Conservation (phyloP, 306 rosid species). For the Argentina anserina region DNA sequence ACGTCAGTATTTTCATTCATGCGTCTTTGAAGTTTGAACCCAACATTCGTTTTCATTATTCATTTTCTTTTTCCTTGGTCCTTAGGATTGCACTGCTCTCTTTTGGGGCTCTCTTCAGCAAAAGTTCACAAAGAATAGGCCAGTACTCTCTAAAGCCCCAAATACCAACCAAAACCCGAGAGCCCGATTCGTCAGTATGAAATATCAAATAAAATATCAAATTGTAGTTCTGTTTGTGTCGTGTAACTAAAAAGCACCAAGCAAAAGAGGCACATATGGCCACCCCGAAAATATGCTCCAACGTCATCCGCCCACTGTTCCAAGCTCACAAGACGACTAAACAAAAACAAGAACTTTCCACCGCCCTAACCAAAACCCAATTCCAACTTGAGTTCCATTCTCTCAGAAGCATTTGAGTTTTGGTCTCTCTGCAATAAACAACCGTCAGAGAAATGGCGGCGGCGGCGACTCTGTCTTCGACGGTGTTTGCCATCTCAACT, state of each 20-base stretch:
- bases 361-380: neutral
- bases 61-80: neutral
- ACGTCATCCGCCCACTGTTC: neutral
- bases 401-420: neutral
- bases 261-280: neutral
- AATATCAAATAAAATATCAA: neutral
- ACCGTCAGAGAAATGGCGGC: slow-evolving; percentile 35
- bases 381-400: slow-evolving; percentile 1
- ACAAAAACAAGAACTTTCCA: neutral
- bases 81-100: neutral
- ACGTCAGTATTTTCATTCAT: no score
- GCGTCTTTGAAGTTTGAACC: no score
- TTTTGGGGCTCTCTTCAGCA: neutral
- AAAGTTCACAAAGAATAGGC: neutral
- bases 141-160: neutral
- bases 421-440: neutral
- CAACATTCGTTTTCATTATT: neutral
- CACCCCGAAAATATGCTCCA: neutral
- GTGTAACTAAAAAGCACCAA: neutral
- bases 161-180: neutral
- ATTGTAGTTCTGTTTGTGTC: neutral
- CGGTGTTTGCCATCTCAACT: slow-evolving; percentile 31
- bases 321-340: neutral
- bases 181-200: neutral
- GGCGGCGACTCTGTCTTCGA: slow-evolving; percentile 23